A percentile compares a stretch with the other conserved stretches of the same genome.
Conservation (phyloP, 73 alveolate species). For the Paramecium caudatum region DNA sequence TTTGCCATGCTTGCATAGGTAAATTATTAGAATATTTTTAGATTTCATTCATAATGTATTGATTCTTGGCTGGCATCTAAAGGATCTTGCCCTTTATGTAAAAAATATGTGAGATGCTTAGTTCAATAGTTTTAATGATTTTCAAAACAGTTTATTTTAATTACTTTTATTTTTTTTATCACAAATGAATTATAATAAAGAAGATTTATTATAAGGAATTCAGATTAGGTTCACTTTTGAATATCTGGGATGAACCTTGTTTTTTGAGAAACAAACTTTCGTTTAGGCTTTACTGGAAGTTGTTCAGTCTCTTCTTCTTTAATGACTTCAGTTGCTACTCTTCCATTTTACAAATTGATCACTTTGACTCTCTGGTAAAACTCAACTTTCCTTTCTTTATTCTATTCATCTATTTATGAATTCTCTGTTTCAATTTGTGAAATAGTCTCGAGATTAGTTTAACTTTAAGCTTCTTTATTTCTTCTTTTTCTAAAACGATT, state of each 20-base stretch:
- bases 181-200: too few species aligned
- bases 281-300: not conserved
- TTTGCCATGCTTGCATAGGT: conserved; percentile 63
- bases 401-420: not conserved
- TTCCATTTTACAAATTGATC: conserved; percentile 23
- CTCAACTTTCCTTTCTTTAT: conserved; percentile 1
- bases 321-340: conserved; percentile 28
- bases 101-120: conserved; percentile 34
- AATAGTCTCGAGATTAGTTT: not conserved
- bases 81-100: conserved; percentile 47
- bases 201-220: too few species aligned
- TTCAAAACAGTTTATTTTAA: too few species aligned
- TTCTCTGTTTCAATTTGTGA: not conserved
- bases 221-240: too few species aligned
- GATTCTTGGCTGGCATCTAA: conserved; percentile 52
- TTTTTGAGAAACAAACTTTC: conserved; percentile 39
- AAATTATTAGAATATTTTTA: not conserved
- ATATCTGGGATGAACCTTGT: conserved; percentile 3
- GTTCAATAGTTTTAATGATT: conserved; percentile 31
- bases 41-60: conserved; percentile 56
- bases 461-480: conserved; percentile 10
- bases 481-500: not conserved
- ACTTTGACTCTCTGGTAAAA: conserved; percentile 7
- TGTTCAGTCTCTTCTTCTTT: conserved; percentile 4
- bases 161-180: too few species aligned